Conservation (phyloP, 768 basidiomycete species). For the Phaffia tasmanica region DNA sequence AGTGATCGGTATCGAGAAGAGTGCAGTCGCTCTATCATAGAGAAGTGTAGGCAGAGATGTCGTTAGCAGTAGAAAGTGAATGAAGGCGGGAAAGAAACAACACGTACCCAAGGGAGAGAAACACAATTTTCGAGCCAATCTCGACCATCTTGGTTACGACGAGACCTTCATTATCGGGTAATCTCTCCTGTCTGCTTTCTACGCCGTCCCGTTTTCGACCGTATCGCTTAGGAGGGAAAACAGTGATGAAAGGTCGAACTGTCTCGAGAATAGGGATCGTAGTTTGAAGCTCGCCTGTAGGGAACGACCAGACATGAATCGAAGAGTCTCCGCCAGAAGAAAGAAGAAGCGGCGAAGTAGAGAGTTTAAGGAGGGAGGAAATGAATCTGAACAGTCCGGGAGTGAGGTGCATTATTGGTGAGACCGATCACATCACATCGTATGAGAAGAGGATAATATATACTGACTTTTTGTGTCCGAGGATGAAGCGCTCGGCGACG, state of each 20-base stretch:
- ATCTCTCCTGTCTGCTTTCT: constrained; percentile 27
- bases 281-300: constrained; percentile 48
- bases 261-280: constrained; percentile 46
- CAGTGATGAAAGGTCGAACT: constrained; percentile 41
- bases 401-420: not conserved
- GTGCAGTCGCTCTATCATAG: constrained; percentile 50
- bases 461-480: constrained; percentile 69
- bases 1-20: constrained; percentile 47
- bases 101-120: constrained; percentile 59
- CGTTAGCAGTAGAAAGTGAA: not conserved
- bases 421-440: not conserved
- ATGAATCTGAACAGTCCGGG: constrained; percentile 52
- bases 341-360: constrained; percentile 47
- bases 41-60: not conserved
- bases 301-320: constrained; percentile 71
- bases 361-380: constrained; percentile 64
- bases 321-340: constrained; percentile 79
- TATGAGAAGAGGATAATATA: not conserved
- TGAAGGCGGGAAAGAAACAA: not conserved
- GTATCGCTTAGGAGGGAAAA: constrained; percentile 35
- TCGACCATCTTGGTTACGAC: constrained; percentile 51
- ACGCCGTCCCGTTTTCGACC: constrained; percentile 28
- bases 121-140: constrained; percentile 37
- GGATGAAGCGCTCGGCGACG: constrained; percentile 71
- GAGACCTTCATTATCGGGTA: constrained; percentile 37